Conservation (phyloP, 257 asterid species). For the Solanum chilense region DNA sequence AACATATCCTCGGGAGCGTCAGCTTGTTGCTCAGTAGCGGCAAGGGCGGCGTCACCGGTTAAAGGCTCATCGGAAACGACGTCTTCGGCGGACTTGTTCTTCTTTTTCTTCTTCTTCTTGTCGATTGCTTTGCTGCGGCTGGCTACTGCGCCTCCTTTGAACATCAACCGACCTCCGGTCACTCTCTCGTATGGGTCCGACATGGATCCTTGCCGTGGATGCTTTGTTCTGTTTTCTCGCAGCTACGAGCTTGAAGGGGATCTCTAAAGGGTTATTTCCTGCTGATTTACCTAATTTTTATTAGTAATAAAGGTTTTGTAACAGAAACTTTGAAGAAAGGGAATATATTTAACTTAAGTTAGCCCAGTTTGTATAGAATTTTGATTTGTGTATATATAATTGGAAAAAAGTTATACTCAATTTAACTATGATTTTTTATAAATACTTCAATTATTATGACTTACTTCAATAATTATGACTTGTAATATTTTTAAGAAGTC, state of each 20-base stretch:
- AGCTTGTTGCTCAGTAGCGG: conserved; percentile 17
- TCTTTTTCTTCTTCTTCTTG: conserved; percentile 72
- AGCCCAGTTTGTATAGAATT: neutral
- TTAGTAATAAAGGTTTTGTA: neutral
- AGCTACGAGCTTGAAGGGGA: neutral
- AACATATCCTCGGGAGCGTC: conserved; percentile 38
- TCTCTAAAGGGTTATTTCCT: neutral
- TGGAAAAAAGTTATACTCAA: neutral
- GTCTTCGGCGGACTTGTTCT: conserved; percentile 16
- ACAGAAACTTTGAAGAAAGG: neutral
- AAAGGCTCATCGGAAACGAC: conserved; percentile 11
- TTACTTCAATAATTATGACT: neutral
- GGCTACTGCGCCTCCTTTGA: conserved; percentile 90
- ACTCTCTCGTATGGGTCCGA: conserved; percentile 84
- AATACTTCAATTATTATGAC: too few relatives aligned
- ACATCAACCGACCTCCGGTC: conserved; percentile 69
- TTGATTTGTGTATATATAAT: neutral
- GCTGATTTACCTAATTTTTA: neutral
- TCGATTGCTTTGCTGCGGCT: conserved; percentile 62
- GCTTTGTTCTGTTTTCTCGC: neutral
- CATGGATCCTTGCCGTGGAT: conserved; percentile 13
- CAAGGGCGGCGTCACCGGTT: conserved; percentile 28
- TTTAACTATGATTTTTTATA: too few relatives aligned
- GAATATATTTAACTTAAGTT: neutral
- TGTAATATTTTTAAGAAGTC: neutral